Evolutionary conservation across 257 asterid genomes (phyloP).

Genomic region (Thymus quinquecostatus): DNA sequence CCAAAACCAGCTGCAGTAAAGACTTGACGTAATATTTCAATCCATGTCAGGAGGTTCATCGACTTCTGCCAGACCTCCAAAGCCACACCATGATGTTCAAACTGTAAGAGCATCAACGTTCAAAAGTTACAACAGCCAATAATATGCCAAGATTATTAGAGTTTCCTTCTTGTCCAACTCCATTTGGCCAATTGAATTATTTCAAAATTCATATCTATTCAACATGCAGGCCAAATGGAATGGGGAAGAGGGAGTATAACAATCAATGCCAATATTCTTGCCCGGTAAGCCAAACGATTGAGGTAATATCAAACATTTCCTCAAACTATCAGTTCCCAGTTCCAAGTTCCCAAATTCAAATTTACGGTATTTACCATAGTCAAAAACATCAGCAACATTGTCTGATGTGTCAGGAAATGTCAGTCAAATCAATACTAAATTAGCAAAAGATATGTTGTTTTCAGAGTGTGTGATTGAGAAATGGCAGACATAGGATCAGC

Average conservation of each 20-base stretch:
- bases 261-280: constrained; percentile 6
- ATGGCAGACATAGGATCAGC: constrained; percentile 11
- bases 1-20: constrained; percentile 92
- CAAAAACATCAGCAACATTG: constrained; percentile 5
- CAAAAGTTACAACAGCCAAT: constrained; percentile 21
- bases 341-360: neutral
- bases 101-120: constrained; percentile 46
- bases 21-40: constrained; percentile 84
- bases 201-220: too few species aligned
- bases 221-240: too few species aligned
- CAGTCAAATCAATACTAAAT: constrained; percentile 5
- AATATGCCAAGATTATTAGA: constrained; percentile 1
- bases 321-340: constrained; percentile 5
- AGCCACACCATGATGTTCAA: constrained; percentile 52
- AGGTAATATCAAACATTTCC: constrained; percentile 11
- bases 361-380: neutral
- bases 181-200: too few species aligned
- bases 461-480: constrained; percentile 9
- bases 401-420: neutral
- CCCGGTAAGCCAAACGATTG: neutral
- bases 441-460: constrained; percentile 1
- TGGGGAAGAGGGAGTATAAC: too few species aligned
- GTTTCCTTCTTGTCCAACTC: neutral
- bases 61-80: constrained; percentile 76
- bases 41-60: constrained; percentile 91